A percentile compares a stretch with the other conserved stretches of the same genome.
These are phyloP conservation scores for Talaromyces nanjingensis DNA, from an alignment of 495 filamentous ascomycete genomes.

Conservation along the genomic window DNA sequence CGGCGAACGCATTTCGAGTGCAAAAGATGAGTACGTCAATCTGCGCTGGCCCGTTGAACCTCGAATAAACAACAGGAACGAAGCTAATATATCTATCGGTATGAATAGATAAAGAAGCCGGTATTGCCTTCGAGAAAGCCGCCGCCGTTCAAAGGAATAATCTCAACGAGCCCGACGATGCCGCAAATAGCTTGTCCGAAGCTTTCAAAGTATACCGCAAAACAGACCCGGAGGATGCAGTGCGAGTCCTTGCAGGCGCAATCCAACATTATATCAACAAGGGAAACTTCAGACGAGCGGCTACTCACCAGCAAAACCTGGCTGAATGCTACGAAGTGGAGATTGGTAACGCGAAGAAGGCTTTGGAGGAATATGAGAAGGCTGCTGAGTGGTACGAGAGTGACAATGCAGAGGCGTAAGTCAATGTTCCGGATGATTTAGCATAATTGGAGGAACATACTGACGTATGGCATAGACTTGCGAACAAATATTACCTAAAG, in stretches of 20 bases:
- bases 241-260: constrained; percentile 62
- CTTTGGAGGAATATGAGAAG: constrained; percentile 69
- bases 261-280: constrained; percentile 74
- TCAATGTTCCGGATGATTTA: constrained; percentile 23
- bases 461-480: constrained; percentile 43
- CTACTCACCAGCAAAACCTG: constrained; percentile 77
- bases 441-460: too few species aligned
- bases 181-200: constrained; percentile 69
- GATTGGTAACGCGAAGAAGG: constrained; percentile 65
- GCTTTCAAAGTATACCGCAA: constrained; percentile 85
- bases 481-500: constrained; percentile 87
- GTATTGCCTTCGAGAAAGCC: constrained; percentile 70
- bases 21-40: constrained; percentile 55
- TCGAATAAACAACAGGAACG: background rate
- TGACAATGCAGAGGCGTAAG: constrained; percentile 75
- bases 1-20: constrained; percentile 74
- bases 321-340: constrained; percentile 79
- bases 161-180: constrained; percentile 82
- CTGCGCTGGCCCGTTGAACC: background rate
- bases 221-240: constrained; percentile 69
- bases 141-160: constrained; percentile 67
- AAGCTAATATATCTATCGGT: background rate
- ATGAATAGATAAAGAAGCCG: constrained; percentile 66
- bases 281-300: constrained; percentile 83
- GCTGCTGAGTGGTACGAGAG: constrained; percentile 82